Evolutionary conservation across 805 yeast genomes (phyloP), one percentile per base, ranked within the genome.

Genomic region (Clavispora asparagi): DNA sequence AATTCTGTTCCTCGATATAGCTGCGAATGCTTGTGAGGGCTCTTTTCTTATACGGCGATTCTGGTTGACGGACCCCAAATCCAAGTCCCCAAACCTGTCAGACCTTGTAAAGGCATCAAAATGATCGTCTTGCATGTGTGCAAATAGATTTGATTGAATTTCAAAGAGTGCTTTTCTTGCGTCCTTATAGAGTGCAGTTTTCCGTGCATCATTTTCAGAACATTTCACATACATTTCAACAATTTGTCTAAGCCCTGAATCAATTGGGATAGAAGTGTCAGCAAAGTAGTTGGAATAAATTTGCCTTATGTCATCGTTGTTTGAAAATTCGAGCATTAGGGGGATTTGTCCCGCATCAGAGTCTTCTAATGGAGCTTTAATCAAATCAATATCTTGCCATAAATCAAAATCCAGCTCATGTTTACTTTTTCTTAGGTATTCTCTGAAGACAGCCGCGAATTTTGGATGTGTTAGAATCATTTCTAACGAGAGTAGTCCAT

Each of bases 351-450:
- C 66, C 6, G 58, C 45, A 23, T 57, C 46, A 19, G 58, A 37
- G 47, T 77, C 85, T 50, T 82, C 87, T 14, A 90, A 62, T 0
- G 97, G 96, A 41, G 85, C 85, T 54, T 81, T 79, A 33, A 87
- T 74, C 0, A 77, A 71, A 49, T 87, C 85, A 2, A 88, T 83
- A 2, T 78, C 74, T 5, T 77, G 60, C 88, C 90, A 86, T 49
- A 80, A 81, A 39, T 82, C 82, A 4, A 88, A 57, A 13, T 42
- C 48, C 1, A 39, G 41, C 19, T 54, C 58, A 16, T 46, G 44
- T 16, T 51, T 45, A 10, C 14, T 16, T 11, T 42, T 26, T 5
- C 53, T 49, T n/a, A 54, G 40, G 39, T 46, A 52, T 26, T 52
- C 58, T 12, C 55, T 31, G 29, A 54, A 54, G 2, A 44, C 48